phyloP scores from a whole-genome alignment of 805 yeast genomes.

The Pichia nanzhaoensis region DNA sequence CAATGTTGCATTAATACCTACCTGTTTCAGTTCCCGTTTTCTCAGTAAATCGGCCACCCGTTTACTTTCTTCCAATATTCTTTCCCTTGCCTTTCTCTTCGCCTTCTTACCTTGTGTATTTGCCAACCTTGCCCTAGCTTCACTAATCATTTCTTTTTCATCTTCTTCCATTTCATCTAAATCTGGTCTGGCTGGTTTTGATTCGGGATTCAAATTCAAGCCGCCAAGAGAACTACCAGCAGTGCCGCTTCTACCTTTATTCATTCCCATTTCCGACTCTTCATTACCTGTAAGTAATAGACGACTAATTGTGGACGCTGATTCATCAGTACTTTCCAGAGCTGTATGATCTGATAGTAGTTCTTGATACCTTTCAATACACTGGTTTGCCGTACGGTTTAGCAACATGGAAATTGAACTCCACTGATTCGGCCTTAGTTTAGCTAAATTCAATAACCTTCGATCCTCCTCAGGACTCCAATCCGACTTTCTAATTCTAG shows the following conservation, averaged over 20 bases:
- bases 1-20: constrained; percentile 53
- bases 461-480: constrained; percentile 80
- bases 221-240: constrained; percentile 37
- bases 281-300: constrained; percentile 21
- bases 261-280: constrained; percentile 1
- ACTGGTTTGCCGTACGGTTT: constrained; percentile 81
- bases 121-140: constrained; percentile 85
- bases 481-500: constrained; percentile 51
- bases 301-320: constrained; percentile 3
- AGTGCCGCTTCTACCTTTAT: constrained; percentile 5
- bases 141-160: constrained; percentile 88
- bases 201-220: constrained; percentile 65
- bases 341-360: constrained; percentile 47
- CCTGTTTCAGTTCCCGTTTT: constrained; percentile 73
- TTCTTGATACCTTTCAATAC: constrained; percentile 77
- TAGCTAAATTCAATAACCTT: constrained; percentile 56
- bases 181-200: constrained; percentile 77
- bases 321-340: constrained; percentile 21
- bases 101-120: constrained; percentile 95
- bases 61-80: constrained; percentile 71
- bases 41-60: constrained; percentile 71
- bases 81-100: constrained; percentile 78
- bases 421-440: constrained; percentile 88
- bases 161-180: constrained; percentile 76
- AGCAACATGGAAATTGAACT: constrained; percentile 75